Evolutionary conservation across 768 basidiomycete genomes (phyloP), one percentile per base, ranked within the genome.

Genomic region (Trametes gibbosa): DNA sequence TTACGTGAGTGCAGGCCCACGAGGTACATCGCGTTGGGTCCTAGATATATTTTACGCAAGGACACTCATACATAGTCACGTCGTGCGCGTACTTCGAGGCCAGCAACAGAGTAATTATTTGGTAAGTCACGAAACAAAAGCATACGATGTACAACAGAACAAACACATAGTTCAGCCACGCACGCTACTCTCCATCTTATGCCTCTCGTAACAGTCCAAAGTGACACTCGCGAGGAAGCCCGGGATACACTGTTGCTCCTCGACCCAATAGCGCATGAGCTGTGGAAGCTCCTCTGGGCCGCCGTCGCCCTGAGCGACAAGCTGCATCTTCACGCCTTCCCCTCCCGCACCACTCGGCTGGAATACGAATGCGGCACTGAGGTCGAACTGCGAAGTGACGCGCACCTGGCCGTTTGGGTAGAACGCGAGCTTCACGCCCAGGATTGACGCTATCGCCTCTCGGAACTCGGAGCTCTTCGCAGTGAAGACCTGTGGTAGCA

Each of bases 351-450:
- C 70, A 64, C 53, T 70, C 1, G 90, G 88, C 69, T 87, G 85
- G 71, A 99, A 92, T 29, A 94, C 89, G 69, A 97, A 95, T 48
- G 89, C 86, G 27, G 92, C 90, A 53, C 82, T 82, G 6, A 92
- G 83, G 62, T 97, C 95, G 74, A 89, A 98, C 65, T 92, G 81
- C n/a, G 89, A 90, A 5, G 94, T 95, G 60, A 97, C 85, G 21
- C 91, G 82, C 49, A 98, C 88, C 65, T 92, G 86, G 0, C 95
- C 95, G 50, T 92, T 93, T 16, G 89, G 90, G 68, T 91, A 91
- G 70, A 98, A 97, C 1, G 89, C 87, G 50, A 98, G 82, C 66
- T 96, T 93, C 69, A 94, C 86, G 6, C 95, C 96, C 0, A 98
- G 81, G 49, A 98, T 88, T 0, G 90, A 86, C 4, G 89, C 86